phyloP scores from a whole-genome alignment of 306 rosid genomes.

The Dalbergia cultrata region DNA sequence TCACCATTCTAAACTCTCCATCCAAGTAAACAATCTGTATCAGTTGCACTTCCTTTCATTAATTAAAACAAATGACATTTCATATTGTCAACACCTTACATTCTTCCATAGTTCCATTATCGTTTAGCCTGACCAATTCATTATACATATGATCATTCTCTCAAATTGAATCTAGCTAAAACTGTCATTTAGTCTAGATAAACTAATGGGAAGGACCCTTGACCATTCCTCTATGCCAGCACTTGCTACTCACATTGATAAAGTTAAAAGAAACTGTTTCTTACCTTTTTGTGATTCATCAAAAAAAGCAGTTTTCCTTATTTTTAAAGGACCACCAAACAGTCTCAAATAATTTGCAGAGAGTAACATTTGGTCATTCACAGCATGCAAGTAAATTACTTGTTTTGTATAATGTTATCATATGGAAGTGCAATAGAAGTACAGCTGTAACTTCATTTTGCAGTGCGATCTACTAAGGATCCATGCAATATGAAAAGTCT shows the following conservation, averaged over 20 bases:
- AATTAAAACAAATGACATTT: constrained; percentile 9
- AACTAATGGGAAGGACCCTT: not conserved
- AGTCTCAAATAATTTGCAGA: constrained; percentile 16
- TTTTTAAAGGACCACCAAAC: not conserved
- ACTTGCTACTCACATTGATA: constrained; percentile 4
- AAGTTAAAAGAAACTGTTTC: not conserved
- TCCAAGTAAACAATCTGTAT: not conserved
- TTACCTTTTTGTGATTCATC: too few relatives aligned
- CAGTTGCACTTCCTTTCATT: not conserved
- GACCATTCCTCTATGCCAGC: not conserved
- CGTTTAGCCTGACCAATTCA: not conserved
- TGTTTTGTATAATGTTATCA: not conserved
- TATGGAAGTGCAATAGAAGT: not conserved
- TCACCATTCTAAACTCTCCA: constrained; percentile 13
- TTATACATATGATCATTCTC: constrained; percentile 14
- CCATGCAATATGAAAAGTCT: not conserved
- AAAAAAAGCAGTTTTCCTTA: not conserved
- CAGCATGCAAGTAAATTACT: constrained; percentile 8
- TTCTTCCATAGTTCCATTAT: not conserved
- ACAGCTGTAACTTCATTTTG: not conserved
- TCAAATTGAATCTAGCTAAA: not conserved
- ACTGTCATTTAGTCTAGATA: not conserved
- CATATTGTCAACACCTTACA: not conserved
- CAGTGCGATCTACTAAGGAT: constrained; percentile 1
- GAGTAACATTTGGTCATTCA: constrained; percentile 3